phyloP scores from a whole-genome alignment of 495 filamentous ascomycete species.

The Hyaloscypha bicolor region DNA sequence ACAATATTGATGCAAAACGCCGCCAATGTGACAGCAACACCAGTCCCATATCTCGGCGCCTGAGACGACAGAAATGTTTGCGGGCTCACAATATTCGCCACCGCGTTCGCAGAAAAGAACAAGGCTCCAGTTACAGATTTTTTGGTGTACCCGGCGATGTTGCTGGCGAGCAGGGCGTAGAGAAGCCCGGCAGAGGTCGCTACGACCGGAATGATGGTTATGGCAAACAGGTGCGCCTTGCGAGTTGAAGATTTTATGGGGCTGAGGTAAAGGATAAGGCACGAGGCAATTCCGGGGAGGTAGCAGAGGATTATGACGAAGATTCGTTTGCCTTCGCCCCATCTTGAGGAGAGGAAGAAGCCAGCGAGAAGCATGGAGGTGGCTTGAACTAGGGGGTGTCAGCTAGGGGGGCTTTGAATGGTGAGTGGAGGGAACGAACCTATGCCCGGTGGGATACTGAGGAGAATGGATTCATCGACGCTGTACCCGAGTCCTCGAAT shows the following conservation, averaged over 20 bases:
- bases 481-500: conserved; percentile 8
- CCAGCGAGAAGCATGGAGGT: background rate
- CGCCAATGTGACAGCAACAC: background rate
- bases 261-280: conserved; percentile 9
- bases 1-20: background rate
- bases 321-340: conserved; percentile 18
- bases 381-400: background rate
- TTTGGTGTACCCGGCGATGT: conserved; percentile 19
- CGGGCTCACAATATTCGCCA: conserved; percentile 18
- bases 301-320: conserved; percentile 15
- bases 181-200: conserved; percentile 8
- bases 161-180: background rate
- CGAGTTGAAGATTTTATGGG: conserved; percentile 7
- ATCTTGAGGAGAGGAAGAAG: conserved; percentile 12
- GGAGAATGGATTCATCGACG: conserved; percentile 3
- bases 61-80: conserved; percentile 15
- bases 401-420: background rate
- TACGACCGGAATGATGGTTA: conserved; percentile 9
- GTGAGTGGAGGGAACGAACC: background rate
- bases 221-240: conserved; percentile 8
- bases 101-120: conserved; percentile 6
- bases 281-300: conserved; percentile 12
- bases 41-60: background rate
- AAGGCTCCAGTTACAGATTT: conserved; percentile 16
- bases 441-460: conserved; percentile 6